Percentiles rank a stretch among this genome's conserved stretches.
Evolutionary conservation across 2,329 filamentous ascomycete species (phyloP).

Genomic region (Claviceps spartinae): DNA sequence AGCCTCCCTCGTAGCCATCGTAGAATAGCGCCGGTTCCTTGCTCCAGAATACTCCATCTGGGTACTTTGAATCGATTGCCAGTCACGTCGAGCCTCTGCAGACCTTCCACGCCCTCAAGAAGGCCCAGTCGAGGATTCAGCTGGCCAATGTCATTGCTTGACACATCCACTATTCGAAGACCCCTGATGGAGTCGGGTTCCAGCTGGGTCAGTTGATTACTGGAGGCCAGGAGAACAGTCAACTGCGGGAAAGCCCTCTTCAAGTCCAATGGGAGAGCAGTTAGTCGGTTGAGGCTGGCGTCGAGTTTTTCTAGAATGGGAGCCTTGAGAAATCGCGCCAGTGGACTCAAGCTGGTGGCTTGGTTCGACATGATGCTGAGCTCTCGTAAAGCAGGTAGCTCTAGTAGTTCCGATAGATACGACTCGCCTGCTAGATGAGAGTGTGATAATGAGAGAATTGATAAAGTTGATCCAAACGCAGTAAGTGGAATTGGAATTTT

Average conservation of each 20-base stretch:
- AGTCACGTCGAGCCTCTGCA: conserved; percentile 59
- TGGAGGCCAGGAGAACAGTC: conserved; percentile 55
- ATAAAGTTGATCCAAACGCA: conserved; percentile 57
- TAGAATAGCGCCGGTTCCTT: conserved; percentile 74
- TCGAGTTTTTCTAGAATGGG: conserved; percentile 66
- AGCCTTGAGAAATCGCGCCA: conserved; percentile 56
- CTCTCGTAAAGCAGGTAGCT: conserved; percentile 61
- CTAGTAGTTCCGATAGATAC: conserved; percentile 53
- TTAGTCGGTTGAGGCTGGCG: conserved; percentile 69
- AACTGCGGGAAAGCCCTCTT: conserved; percentile 57
- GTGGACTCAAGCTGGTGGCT: conserved; percentile 53
- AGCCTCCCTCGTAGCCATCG: conserved; percentile 70
- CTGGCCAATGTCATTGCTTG: conserved; percentile 74
- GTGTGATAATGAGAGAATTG: conserved; percentile 58
- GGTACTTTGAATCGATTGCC: conserved; percentile 86
- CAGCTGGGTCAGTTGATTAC: conserved; percentile 66
- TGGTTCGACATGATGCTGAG: conserved; percentile 64
- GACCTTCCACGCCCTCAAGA: conserved; percentile 46
- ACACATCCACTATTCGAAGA: conserved; percentile 61
- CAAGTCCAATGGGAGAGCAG: conserved; percentile 49
- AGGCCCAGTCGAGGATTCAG: conserved; percentile 72
- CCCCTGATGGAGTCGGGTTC: conserved; percentile 62
- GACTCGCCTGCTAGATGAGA: conserved; percentile 55
- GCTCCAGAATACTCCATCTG: conserved; percentile 67
- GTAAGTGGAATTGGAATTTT: conserved; percentile 56